Evolutionary conservation across 2,329 filamentous ascomycete species (phyloP).

Genomic region (Mycosphaerella sp.): DNA sequence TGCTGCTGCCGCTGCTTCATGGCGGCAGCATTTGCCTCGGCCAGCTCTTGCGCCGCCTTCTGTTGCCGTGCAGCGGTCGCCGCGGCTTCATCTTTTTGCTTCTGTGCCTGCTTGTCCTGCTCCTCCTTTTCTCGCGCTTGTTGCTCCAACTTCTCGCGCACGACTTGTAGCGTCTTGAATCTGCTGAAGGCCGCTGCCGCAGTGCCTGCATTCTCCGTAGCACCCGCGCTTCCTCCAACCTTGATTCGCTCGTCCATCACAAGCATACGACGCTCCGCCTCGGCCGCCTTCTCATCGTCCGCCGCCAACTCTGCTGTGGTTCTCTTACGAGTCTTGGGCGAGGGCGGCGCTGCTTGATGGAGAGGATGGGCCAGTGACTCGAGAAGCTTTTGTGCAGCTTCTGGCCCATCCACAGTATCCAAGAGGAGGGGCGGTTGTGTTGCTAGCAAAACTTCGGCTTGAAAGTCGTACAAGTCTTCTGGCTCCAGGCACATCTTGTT

Average conservation of each 20-base stretch:
- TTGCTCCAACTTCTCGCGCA: conserved; percentile 52
- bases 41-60: conserved; percentile 40
- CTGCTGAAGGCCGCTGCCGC: conserved; percentile 72
- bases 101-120: conserved; percentile 39
- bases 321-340: conserved; percentile 83
- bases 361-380: conserved; percentile 68
- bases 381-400: conserved; percentile 65
- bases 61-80: conserved; percentile 42
- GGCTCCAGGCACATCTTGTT: conserved; percentile 67
- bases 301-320: conserved; percentile 92
- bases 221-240: conserved; percentile 50
- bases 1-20: conserved; percentile 36
- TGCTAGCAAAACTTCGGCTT: conserved; percentile 66
- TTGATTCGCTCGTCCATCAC: conserved; percentile 78
- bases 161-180: conserved; percentile 85
- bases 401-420: conserved; percentile 63
- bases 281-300: conserved; percentile 84
- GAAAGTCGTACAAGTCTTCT: conserved; percentile 64
- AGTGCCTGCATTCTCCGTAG: conserved; percentile 62
- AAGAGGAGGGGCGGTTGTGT: conserved; percentile 71
- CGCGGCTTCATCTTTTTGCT: conserved; percentile 40
- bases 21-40: conserved; percentile 40
- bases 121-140: conserved; percentile 53
- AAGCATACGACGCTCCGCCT: conserved; percentile 87
- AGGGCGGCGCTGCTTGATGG: conserved; percentile 67